These are phyloP conservation scores for Fusarium armeniacum DNA, from an alignment of 2,329 filamentous ascomycete genomes.

Conservation along the genomic window DNA sequence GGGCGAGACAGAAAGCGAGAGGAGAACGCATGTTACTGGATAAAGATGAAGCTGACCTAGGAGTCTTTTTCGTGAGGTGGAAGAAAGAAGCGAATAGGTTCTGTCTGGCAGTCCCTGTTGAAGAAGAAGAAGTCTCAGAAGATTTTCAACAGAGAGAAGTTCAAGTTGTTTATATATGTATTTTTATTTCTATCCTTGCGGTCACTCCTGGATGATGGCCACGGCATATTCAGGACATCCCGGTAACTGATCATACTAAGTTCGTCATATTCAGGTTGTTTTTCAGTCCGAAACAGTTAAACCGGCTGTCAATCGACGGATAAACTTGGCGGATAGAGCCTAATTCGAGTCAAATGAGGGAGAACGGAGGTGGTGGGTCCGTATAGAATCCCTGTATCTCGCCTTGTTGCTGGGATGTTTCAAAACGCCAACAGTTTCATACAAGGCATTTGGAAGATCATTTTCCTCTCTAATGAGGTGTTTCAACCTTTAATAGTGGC, in stretches of 20 bases:
- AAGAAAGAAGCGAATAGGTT: constrained; percentile 15
- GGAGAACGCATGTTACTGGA: constrained; percentile 16
- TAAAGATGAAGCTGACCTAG: not conserved
- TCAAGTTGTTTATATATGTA: constrained; percentile 3
- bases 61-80: constrained; percentile 4
- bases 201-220: not conserved
- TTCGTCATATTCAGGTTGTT: constrained; percentile 5
- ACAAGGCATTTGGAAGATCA: constrained; percentile 7
- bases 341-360: constrained; percentile 17
- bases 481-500: not conserved
- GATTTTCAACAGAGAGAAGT: not conserved
- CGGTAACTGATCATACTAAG: constrained; percentile 1
- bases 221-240: constrained; percentile 6
- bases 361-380: constrained; percentile 26
- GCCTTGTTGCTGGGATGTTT: constrained; percentile 20
- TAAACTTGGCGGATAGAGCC: constrained; percentile 1
- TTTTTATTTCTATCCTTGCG: not conserved
- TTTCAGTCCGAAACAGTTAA: constrained; percentile 10
- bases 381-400: constrained; percentile 9
- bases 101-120: constrained; percentile 32
- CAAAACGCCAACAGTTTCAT: constrained; percentile 30
- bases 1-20: constrained; percentile 26
- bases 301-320: not conserved
- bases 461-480: constrained; percentile 15
- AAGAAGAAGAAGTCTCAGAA: constrained; percentile 9